phyloP scores from a whole-genome alignment of 1,139 yeast genomes.

The Arxiozyma heterogenica region DNA sequence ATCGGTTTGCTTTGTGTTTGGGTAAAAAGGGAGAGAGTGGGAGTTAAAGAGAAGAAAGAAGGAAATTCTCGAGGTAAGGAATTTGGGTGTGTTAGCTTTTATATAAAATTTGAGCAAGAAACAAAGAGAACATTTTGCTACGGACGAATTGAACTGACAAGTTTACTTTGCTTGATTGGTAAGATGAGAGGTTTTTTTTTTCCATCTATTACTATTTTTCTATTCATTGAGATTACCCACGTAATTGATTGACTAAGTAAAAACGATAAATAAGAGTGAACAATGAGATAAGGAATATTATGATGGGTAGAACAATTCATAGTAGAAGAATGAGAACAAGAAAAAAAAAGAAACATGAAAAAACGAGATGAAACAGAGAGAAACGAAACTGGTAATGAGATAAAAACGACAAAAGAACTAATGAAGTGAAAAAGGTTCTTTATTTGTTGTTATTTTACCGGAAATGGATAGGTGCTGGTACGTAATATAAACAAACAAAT shows the following conservation, averaged over 20 bases:
- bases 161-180: not conserved
- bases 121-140: not conserved
- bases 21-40: not conserved
- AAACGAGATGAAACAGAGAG: not conserved
- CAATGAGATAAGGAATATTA: not conserved
- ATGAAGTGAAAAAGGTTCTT: not conserved
- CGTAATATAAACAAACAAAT: not conserved
- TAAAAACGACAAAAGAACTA: not conserved
- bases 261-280: not conserved
- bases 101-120: not conserved
- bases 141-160: not conserved
- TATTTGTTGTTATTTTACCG: not conserved
- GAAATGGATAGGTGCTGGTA: not conserved
- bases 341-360: too few species aligned
- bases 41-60: not conserved
- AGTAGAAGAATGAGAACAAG: not conserved
- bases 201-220: not conserved
- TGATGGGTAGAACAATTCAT: not conserved
- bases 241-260: not conserved
- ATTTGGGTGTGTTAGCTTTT: constrained; percentile 1
- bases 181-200: not conserved
- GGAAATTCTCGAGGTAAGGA: not conserved
- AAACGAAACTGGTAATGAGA: not conserved
- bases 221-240: not conserved
- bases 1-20: not conserved